Evolutionary conservation across 495 filamentous ascomycete species (phyloP).

Genomic region (Clavariopsis aquatica): DNA sequence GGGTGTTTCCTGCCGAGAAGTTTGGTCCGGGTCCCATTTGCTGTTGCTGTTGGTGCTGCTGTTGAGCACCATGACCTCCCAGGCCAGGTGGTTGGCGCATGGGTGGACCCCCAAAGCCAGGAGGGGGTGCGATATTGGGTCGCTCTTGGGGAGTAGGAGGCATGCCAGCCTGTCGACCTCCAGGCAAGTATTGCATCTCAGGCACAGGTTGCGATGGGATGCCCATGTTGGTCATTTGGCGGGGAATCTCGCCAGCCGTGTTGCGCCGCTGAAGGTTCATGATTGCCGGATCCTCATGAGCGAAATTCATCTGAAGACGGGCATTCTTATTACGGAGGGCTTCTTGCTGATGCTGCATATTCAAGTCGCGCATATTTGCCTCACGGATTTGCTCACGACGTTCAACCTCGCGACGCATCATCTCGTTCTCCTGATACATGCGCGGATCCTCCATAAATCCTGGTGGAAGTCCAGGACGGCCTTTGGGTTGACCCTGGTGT

Average conservation of each 20-base stretch:
- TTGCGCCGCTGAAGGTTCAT: constrained; percentile 33
- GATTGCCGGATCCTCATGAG: constrained; percentile 28
- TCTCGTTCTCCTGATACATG: constrained; percentile 24
- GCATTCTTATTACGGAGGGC: constrained; percentile 25
- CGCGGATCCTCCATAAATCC: constrained; percentile 37
- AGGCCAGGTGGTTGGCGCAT: constrained; percentile 37
- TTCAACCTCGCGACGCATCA: constrained; percentile 29
- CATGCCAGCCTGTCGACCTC: constrained; percentile 24
- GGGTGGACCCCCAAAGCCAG: constrained; percentile 33
- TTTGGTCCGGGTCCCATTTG: constrained; percentile 23
- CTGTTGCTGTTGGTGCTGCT: constrained; percentile 1
- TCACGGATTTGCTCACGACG: constrained; percentile 27
- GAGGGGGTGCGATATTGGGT: constrained; percentile 37
- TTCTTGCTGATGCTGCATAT: constrained; percentile 30
- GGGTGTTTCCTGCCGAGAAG: constrained; percentile 34
- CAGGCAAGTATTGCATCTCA: constrained; percentile 32
- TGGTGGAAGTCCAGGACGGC: constrained; percentile 34
- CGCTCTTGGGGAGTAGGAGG: constrained; percentile 37
- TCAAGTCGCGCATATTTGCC: constrained; percentile 19
- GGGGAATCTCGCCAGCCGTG: constrained; percentile 33
- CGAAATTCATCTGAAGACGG: constrained; percentile 21
- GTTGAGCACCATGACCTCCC: constrained; percentile 15
- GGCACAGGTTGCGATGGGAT: constrained; percentile 37
- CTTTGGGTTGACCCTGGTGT: constrained; percentile 37
- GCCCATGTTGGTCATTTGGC: constrained; percentile 39